A percentile compares a stretch with the other conserved stretches of the same genome.
Conservation (phyloP, 495 filamentous ascomycete genomes). For the Penicillium antarcticum region DNA sequence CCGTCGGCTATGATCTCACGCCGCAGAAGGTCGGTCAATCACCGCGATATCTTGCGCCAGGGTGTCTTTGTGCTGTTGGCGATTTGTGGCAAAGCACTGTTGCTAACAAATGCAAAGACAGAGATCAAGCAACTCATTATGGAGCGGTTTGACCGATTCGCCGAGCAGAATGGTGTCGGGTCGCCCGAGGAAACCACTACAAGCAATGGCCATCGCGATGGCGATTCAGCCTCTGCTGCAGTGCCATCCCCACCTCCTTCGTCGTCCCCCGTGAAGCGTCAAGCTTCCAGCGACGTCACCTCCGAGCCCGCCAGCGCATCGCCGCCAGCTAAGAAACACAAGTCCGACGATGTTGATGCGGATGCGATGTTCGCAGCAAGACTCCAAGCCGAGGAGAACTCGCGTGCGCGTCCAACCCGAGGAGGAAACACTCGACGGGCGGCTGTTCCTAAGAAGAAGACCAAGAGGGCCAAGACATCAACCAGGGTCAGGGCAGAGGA, state of each 20-base stretch:
- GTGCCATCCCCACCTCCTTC: conserved; percentile 48
- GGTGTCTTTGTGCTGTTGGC: background rate
- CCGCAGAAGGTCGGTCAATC: conserved; percentile 69
- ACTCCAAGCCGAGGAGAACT: conserved; percentile 90
- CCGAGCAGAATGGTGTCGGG: conserved; percentile 42
- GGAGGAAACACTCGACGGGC: conserved; percentile 56
- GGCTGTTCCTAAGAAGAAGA: conserved; percentile 63
- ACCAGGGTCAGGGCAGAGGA: conserved; percentile 74
- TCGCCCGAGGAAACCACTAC: conserved; percentile 31
- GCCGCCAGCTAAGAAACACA: conserved; percentile 54
- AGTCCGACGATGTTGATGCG: conserved; percentile 60
- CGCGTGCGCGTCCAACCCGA: conserved; percentile 67
- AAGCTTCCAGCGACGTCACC: conserved; percentile 46
- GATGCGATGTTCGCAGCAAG: conserved; percentile 83
- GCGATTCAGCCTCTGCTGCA: conserved; percentile 36
- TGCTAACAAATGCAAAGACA: conserved; percentile 47
- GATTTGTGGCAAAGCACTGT: background rate
- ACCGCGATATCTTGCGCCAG: background rate
- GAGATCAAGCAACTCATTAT: conserved; percentile 81
- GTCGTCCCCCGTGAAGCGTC: conserved; percentile 55
- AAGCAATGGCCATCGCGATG: conserved; percentile 44
- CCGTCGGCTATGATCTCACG: conserved; percentile 76
- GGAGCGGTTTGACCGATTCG: conserved; percentile 81
- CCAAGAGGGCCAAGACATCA: conserved; percentile 64
- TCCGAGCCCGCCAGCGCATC: conserved; percentile 43